Percentiles rank a stretch among this genome's conserved stretches.
Evolutionary conservation across 1,284 basidiomycete genomes (phyloP).

Genomic region (Cryptococcus hybrid): DNA sequence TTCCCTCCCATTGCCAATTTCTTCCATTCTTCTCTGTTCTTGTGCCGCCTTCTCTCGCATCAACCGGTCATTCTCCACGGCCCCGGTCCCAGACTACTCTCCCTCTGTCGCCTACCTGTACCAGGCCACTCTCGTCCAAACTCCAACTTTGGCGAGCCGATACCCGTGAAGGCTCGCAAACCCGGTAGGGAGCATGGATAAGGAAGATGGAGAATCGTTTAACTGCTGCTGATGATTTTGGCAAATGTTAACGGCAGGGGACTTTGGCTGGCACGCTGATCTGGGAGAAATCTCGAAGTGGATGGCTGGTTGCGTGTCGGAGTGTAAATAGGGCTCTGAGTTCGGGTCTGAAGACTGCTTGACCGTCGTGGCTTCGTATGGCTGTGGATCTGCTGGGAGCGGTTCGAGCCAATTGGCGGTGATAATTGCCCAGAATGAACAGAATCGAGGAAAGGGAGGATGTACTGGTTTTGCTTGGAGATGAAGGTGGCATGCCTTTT

Average conservation of each 20-base stretch:
- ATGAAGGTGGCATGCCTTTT: background rate
- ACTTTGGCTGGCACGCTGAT: background rate
- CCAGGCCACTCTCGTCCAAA: constrained; percentile 16
- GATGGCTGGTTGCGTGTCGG: background rate
- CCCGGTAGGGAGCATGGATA: constrained; percentile 8
- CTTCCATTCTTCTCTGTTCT: background rate
- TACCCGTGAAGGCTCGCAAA: constrained; percentile 16
- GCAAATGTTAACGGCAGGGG: background rate
- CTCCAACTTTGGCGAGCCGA: constrained; percentile 17
- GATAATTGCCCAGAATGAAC: background rate
- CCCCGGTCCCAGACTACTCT: background rate
- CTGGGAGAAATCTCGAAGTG: background rate
- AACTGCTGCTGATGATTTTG: background rate
- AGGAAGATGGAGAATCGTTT: background rate
- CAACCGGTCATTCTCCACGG: background rate
- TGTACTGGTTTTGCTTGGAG: background rate
- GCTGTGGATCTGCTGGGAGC: background rate
- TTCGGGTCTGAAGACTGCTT: background rate
- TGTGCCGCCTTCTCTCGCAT: background rate
- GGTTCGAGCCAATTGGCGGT: background rate
- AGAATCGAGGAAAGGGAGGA: background rate
- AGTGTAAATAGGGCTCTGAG: background rate
- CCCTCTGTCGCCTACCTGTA: background rate
- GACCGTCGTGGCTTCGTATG: background rate
- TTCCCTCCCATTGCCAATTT: background rate